Evolutionary conservation across 257 asterid species (phyloP).

Genomic region (Gynochthodes officinalis): DNA sequence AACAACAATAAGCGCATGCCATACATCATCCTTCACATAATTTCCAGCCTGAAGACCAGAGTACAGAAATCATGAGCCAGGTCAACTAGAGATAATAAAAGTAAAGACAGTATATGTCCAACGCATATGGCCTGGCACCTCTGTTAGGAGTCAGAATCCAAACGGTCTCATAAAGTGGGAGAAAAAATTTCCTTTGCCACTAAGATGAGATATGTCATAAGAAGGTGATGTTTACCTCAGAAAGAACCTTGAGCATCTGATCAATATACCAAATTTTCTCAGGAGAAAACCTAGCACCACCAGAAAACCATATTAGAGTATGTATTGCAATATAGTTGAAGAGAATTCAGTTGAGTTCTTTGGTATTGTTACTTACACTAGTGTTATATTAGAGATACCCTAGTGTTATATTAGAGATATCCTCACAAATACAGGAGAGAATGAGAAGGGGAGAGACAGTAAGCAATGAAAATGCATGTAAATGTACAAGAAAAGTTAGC

Average conservation of each 20-base stretch:
- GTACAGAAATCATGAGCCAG: conserved; percentile 13
- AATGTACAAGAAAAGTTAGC: neutral
- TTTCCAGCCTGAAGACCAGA: conserved; percentile 74
- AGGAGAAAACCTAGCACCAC: conserved; percentile 76
- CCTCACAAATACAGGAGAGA: neutral
- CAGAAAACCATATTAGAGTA: conserved; percentile 29
- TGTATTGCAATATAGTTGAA: conserved; percentile 27
- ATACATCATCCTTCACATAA: conserved; percentile 89
- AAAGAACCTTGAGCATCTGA: conserved; percentile 92
- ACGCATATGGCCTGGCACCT: neutral
- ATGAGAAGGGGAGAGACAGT: neutral
- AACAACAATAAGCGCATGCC: conserved; percentile 91
- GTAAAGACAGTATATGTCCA: conserved; percentile 4
- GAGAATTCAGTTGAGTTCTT: conserved; percentile 7
- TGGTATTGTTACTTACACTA: neutral
- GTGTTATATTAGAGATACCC: neutral
- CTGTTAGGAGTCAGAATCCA: neutral
- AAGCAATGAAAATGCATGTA: neutral
- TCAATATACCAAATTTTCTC: conserved; percentile 93
- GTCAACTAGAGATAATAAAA: neutral
- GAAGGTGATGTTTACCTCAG: conserved; percentile 56
- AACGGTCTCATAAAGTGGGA: neutral
- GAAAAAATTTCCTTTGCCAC: neutral
- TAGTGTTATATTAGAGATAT: neutral
- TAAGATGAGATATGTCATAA: neutral